A percentile compares a stretch with the other conserved stretches of the same genome.
These are phyloP conservation scores for Candida frijolesensis DNA, from an alignment of 1,139 yeast species.

Conservation along the genomic window DNA sequence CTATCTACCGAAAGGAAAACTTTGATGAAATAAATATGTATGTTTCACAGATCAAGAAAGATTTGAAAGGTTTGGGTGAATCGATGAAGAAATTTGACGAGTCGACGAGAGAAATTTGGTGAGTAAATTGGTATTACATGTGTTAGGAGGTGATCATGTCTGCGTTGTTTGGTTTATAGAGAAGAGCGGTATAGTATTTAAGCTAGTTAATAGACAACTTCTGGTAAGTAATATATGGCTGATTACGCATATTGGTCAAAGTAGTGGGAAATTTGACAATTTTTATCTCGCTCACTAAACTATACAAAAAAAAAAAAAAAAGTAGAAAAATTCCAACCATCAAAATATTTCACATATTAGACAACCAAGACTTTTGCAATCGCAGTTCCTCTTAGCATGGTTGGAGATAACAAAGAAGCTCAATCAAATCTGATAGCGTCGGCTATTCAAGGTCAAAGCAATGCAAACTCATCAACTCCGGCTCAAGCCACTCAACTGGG, in stretches of 20 bases:
- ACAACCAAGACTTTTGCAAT: background rate
- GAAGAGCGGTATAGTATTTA: background rate
- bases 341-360: background rate
- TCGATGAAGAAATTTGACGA: conserved; percentile 48
- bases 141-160: no score
- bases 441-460: background rate
- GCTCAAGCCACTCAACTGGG: background rate
- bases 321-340: background rate
- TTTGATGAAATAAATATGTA: conserved; percentile 43
- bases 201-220: no score
- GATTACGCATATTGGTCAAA: background rate
- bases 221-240: background rate
- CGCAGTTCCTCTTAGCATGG: background rate
- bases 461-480: background rate
- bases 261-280: background rate
- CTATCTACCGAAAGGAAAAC: conserved; percentile 31
- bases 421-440: background rate
- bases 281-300: background rate
- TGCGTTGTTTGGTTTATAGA: background rate
- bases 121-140: background rate
- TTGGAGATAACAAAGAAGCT: background rate
- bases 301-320: background rate
- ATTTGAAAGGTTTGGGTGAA: conserved; percentile 36
- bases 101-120: conserved; percentile 41
- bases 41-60: conserved; percentile 36